Evolutionary conservation across 441 rosid species (phyloP).

Genomic region (Dalechampia spathulata): DNA sequence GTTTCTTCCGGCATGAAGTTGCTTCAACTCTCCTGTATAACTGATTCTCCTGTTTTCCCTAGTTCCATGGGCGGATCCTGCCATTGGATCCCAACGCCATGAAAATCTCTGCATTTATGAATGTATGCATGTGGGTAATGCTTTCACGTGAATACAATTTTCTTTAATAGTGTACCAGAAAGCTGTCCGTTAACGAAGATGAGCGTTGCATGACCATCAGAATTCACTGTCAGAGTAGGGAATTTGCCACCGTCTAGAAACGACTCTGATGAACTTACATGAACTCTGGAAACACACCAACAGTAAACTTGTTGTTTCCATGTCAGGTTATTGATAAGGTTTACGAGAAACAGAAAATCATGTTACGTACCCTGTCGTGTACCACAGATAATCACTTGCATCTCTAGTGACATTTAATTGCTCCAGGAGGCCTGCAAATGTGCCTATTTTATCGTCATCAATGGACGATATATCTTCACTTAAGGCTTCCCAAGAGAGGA

Average conservation of each 20-base stretch:
- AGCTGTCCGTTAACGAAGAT: conserved; percentile 72
- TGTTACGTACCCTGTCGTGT: conserved; percentile 74
- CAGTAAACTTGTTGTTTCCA: background rate
- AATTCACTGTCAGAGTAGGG: conserved; percentile 56
- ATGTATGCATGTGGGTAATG: too few species aligned
- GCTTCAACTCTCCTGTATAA: conserved; percentile 41
- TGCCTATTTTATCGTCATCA: conserved; percentile 43
- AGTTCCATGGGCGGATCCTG: conserved; percentile 75
- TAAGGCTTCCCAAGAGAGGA: conserved; percentile 52
- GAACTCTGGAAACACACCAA: conserved; percentile 33
- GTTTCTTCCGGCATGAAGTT: conserved; percentile 59
- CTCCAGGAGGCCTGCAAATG: conserved; percentile 62
- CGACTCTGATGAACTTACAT: conserved; percentile 59
- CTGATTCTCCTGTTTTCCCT: conserved; percentile 48
- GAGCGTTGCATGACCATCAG: conserved; percentile 83
- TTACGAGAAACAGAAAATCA: background rate
- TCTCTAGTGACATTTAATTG: conserved; percentile 87
- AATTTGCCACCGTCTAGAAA: conserved; percentile 61
- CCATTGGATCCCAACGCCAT: background rate
- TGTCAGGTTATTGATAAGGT: background rate
- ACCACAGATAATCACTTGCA: conserved; percentile 84
- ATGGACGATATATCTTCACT: conserved; percentile 60
- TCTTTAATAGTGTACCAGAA: conserved; percentile 59
- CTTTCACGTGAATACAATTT: too few species aligned
- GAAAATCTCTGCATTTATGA: too few species aligned